Conservation (phyloP, 305 asterid genomes). For the Fraxinus velutina region DNA sequence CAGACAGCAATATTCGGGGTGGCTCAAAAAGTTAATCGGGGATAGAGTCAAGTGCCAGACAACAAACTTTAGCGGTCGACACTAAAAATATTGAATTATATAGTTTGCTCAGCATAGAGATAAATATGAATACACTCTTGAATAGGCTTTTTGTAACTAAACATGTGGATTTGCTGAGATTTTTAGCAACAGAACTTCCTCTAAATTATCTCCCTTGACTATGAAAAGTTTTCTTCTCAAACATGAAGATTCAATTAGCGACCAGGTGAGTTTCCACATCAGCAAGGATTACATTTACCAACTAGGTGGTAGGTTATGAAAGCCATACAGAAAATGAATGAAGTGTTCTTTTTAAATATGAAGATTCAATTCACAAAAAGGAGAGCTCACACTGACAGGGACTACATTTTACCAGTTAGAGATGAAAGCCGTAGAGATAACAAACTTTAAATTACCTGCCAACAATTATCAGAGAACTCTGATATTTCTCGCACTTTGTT, state of each 20-base stretch:
- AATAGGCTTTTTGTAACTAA: neutral
- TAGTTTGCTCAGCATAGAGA: neutral
- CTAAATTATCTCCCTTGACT: neutral
- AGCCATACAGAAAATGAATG: neutral
- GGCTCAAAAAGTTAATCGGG: neutral
- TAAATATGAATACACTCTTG: neutral
- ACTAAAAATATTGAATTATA: neutral
- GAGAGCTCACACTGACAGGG: neutral
- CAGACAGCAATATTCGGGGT: neutral
- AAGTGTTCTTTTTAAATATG: neutral
- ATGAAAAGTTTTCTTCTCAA: neutral
- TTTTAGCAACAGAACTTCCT: neutral
- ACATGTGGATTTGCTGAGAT: neutral
- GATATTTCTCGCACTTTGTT: constrained; percentile 80
- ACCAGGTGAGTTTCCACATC: neutral
- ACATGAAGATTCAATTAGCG: neutral
- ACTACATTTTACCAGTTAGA: neutral
- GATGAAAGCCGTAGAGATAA: neutral
- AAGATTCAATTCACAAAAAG: neutral
- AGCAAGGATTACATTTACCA: neutral
- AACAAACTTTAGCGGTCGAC: neutral
- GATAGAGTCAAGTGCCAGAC: neutral
- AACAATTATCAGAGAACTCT: constrained; percentile 61
- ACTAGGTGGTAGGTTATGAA: neutral
- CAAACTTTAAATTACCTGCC: constrained; percentile 60